These are phyloP conservation scores for Globisporangium canariense DNA, from an alignment of 352 stramenopile species.

Conservation along the genomic window DNA sequence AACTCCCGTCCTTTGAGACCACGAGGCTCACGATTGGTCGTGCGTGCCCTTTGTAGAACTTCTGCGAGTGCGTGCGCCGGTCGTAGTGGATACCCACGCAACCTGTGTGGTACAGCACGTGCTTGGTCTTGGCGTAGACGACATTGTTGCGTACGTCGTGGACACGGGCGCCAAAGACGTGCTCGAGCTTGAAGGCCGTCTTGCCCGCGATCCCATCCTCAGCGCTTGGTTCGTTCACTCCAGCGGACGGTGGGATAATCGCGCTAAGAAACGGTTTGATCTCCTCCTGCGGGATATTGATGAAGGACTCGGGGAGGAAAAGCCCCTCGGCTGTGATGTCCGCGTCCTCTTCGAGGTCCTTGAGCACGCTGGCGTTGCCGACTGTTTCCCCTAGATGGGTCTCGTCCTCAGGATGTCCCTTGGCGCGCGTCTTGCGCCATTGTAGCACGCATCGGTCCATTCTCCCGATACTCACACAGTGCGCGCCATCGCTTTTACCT, in stretches of 20 bases:
- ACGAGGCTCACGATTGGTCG: constrained; percentile 58
- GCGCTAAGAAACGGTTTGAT: constrained; percentile 67
- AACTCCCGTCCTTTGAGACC: constrained; percentile 40
- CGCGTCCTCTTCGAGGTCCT: constrained; percentile 51
- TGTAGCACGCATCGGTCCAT: constrained; percentile 66
- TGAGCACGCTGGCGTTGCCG: constrained; percentile 27
- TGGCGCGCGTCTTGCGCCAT: constrained; percentile 48
- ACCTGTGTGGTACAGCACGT: constrained; percentile 58
- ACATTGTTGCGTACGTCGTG: constrained; percentile 61
- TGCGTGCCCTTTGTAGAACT: constrained; percentile 59
- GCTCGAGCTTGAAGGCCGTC: constrained; percentile 52
- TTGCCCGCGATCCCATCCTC: constrained; percentile 33
- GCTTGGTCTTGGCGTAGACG: constrained; percentile 62
- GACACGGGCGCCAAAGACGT: constrained; percentile 58
- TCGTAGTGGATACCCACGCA: constrained; percentile 72
- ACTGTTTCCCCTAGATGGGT: not conserved
- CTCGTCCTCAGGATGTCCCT: not conserved
- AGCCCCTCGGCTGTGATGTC: constrained; percentile 50
- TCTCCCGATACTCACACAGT: constrained; percentile 59
- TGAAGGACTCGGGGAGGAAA: constrained; percentile 54
- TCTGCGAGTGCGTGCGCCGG: constrained; percentile 57
- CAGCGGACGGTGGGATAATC: constrained; percentile 48
- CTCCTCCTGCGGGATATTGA: constrained; percentile 47
- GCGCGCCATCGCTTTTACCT: constrained; percentile 24
- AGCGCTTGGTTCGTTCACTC: constrained; percentile 30